These are phyloP conservation scores for Pyrenochaeta sp. DNA, from an alignment of 2,329 filamentous ascomycete genomes.

Conservation along the genomic window DNA sequence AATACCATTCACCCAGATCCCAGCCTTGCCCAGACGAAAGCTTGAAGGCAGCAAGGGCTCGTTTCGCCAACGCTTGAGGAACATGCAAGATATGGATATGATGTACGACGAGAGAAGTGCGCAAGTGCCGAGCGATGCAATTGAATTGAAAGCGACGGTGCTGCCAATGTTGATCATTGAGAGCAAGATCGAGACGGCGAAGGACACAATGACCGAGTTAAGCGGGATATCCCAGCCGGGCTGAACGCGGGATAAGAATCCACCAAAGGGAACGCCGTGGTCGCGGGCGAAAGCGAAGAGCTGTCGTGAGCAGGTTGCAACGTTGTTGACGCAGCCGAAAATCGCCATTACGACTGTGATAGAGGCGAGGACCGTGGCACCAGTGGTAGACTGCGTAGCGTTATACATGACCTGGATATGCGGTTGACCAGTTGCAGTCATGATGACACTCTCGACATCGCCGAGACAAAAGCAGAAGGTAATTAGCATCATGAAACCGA, in stretches of 20 bases:
- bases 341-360: slow-evolving; percentile 40
- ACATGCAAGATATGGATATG: slow-evolving; percentile 58
- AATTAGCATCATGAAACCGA: slow-evolving; percentile 51
- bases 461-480: slow-evolving; percentile 40
- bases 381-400: slow-evolving; percentile 29
- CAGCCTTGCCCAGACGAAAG: slow-evolving; percentile 57
- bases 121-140: slow-evolving; percentile 32
- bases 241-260: slow-evolving; percentile 20
- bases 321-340: slow-evolving; percentile 33
- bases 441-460: slow-evolving; percentile 21
- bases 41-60: slow-evolving; percentile 54
- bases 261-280: slow-evolving; percentile 22
- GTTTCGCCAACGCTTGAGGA: slow-evolving; percentile 53
- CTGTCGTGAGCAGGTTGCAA: slow-evolving; percentile 42
- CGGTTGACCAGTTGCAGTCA: slow-evolving; percentile 27
- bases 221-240: slow-evolving; percentile 47
- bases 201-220: slow-evolving; percentile 56
- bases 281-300: slow-evolving; percentile 48
- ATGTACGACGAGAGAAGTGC: slow-evolving; percentile 36
- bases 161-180: slow-evolving; percentile 61
- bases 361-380: slow-evolving; percentile 27
- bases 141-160: slow-evolving; percentile 39
- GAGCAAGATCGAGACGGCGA: slow-evolving; percentile 51
- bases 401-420: slow-evolving; percentile 38
- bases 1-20: slow-evolving; percentile 54